Evolutionary conservation across 208 protist genomes (phyloP).

Genomic region (Leishmania turanica): DNA sequence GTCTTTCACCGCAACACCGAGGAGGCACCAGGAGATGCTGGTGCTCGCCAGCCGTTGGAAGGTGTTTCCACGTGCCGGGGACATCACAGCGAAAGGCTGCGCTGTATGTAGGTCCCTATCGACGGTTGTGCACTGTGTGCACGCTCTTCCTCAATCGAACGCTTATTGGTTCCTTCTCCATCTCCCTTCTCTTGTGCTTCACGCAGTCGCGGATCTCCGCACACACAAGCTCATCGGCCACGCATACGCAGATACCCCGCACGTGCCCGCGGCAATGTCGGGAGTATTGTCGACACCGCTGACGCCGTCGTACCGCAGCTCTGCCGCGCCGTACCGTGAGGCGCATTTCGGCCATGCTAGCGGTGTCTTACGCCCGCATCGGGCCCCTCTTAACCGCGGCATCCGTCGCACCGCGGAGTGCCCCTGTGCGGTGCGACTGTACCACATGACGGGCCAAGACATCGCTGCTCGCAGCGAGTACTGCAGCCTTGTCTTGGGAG

Average conservation of each 20-base stretch:
- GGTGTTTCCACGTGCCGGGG: no score
- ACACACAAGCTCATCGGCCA: not conserved
- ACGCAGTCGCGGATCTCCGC: not conserved
- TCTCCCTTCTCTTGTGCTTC: not conserved
- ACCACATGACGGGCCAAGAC: conserved; percentile 21
- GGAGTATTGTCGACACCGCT: not conserved
- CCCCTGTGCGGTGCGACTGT: conserved; percentile 53
- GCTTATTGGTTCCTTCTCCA: not conserved
- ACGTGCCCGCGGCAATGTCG: not conserved
- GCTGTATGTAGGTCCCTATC: not conserved
- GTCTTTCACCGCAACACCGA: no score
- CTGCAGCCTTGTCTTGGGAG: conserved; percentile 37
- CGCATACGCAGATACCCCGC: not conserved
- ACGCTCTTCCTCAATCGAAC: not conserved
- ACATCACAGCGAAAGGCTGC: no score
- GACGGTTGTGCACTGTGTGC: not conserved
- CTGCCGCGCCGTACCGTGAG: not conserved
- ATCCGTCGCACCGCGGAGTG: conserved; percentile 44
- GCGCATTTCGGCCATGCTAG: not conserved
- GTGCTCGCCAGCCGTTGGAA: no score
- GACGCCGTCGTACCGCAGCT: not conserved
- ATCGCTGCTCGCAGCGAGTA: conserved; percentile 33
- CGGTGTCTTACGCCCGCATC: not conserved
- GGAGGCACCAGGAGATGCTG: no score
- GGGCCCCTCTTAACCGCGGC: conserved; percentile 23